Evolutionary conservation across 1,284 basidiomycete genomes (phyloP).

Genomic region (Moesziomyces parantarcticus): DNA sequence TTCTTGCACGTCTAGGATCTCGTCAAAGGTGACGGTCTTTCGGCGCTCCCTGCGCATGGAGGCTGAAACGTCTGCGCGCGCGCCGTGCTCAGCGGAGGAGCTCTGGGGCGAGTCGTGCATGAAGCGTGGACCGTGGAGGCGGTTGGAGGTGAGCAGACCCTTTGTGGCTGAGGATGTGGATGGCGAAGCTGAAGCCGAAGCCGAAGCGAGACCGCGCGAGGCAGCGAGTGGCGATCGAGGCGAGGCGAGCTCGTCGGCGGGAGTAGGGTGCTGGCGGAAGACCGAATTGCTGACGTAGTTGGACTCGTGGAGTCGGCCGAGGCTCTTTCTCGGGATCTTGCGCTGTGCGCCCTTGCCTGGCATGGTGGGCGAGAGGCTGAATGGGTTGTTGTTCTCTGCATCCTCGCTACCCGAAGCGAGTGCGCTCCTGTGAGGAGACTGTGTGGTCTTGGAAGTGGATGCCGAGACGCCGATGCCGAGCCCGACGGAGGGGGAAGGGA

Average conservation of each 20-base stretch:
- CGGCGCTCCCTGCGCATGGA: slow-evolving; percentile 41
- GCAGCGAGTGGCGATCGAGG: slow-evolving; percentile 10
- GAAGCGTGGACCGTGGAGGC: slow-evolving; percentile 78
- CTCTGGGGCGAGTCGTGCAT: slow-evolving; percentile 22
- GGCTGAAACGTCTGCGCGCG: slow-evolving; percentile 4
- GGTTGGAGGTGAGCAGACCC: slow-evolving; percentile 82
- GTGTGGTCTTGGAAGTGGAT: background rate
- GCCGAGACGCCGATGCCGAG: slow-evolving; percentile 54
- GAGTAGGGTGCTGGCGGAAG: slow-evolving; percentile 74
- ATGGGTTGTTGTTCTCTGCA: slow-evolving; percentile 38
- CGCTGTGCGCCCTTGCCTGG: slow-evolving; percentile 13
- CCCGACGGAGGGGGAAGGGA: slow-evolving; percentile 41
- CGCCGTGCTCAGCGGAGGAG: slow-evolving; percentile 1
- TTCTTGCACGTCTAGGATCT: slow-evolving; percentile 86
- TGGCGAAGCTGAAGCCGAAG: background rate
- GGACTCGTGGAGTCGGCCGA: slow-evolving; percentile 44
- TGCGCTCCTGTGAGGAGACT: slow-evolving; percentile 6
- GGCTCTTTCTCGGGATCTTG: slow-evolving; percentile 52
- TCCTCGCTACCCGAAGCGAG: slow-evolving; percentile 2
- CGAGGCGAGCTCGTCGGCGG: slow-evolving; percentile 41
- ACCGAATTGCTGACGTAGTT: slow-evolving; percentile 62
- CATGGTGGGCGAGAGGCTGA: slow-evolving; percentile 25
- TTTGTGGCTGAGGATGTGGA: slow-evolving; percentile 62
- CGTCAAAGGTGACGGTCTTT: slow-evolving; percentile 84
- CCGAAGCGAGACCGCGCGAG: slow-evolving; percentile 3